phyloP scores from a whole-genome alignment of 768 basidiomycete genomes.

The Trametes meyenii region DNA sequence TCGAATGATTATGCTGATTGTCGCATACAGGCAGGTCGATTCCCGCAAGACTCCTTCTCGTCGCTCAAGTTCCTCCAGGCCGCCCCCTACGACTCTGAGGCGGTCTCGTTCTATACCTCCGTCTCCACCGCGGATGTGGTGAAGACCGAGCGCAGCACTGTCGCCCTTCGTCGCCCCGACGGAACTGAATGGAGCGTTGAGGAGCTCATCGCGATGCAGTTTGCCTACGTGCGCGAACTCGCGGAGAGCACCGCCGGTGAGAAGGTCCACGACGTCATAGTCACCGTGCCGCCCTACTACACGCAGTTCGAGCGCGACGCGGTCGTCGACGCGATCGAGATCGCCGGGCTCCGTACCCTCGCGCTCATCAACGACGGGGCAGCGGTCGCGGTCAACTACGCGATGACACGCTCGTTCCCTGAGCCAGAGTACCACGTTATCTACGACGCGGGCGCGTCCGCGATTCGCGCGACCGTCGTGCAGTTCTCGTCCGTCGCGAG shows the following conservation, averaged over 20 bases:
- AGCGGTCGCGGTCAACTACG: conserved; percentile 96
- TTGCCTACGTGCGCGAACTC: conserved; percentile 86
- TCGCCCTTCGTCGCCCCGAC: conserved; percentile 60
- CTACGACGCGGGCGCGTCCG: conserved; percentile 91
- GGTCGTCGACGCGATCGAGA: conserved; percentile 88
- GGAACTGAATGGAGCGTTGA: conserved; percentile 79
- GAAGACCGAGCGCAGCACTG: conserved; percentile 61
- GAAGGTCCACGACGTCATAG: conserved; percentile 78
- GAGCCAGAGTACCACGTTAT: conserved; percentile 83
- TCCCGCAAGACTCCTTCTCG: conserved; percentile 85
- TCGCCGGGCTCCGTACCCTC: conserved; percentile 82
- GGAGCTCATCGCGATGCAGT: conserved; percentile 93
- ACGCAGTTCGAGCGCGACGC: conserved; percentile 91
- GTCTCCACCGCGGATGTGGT: conserved; percentile 36
- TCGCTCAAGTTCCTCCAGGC: conserved; percentile 86
- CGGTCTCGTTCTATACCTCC: conserved; percentile 52
- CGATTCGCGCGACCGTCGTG: conserved; percentile 77
- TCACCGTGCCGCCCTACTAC: conserved; percentile 91
- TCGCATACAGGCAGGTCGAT: conserved; percentile 77
- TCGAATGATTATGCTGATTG: not conserved
- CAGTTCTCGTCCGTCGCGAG: conserved; percentile 57
- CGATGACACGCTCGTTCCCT: conserved; percentile 91
- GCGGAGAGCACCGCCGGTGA: conserved; percentile 80
- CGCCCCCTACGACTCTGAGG: conserved; percentile 59
- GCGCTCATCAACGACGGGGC: conserved; percentile 92